Conservation (phyloP, 2,329 filamentous ascomycete genomes). For the Nigrospora oryzae region DNA sequence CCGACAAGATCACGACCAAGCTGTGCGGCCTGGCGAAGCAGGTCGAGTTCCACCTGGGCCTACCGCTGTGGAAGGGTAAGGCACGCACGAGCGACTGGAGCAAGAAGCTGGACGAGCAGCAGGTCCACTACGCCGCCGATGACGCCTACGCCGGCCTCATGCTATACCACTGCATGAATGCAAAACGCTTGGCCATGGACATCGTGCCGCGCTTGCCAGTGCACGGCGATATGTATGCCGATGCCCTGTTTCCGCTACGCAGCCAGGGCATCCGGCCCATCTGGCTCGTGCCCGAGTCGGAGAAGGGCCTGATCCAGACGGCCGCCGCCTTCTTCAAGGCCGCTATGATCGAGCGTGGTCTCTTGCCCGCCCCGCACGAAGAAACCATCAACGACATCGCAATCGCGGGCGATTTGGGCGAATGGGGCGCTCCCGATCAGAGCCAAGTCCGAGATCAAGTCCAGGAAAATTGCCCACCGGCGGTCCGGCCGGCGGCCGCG, state of each 20-base stretch:
- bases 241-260: constrained; percentile 4
- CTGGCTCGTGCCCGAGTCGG: background rate
- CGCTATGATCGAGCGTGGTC: background rate
- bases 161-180: constrained; percentile 17
- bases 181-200: constrained; percentile 11
- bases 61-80: constrained; percentile 12
- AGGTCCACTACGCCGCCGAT: constrained; percentile 13
- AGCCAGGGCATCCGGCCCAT: background rate
- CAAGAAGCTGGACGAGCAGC: constrained; percentile 4
- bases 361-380: background rate
- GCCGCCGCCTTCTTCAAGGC: background rate
- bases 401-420: background rate
- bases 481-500: too few species aligned
- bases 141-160: constrained; percentile 18
- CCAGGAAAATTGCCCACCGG: too few species aligned
- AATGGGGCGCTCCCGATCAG: background rate
- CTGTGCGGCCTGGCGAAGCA: constrained; percentile 8
- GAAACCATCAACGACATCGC: background rate
- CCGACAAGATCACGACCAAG: constrained; percentile 7
- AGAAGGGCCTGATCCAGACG: background rate
- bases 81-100: constrained; percentile 14
- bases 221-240: constrained; percentile 6
- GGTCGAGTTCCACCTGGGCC: constrained; percentile 11
- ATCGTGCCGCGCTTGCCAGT: constrained; percentile 10
- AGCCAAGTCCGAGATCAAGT: too few species aligned